Percentiles rank a stretch among this genome's conserved stretches.
Conservation (phyloP, 805 yeast species). For the Nematodospora valgi region DNA sequence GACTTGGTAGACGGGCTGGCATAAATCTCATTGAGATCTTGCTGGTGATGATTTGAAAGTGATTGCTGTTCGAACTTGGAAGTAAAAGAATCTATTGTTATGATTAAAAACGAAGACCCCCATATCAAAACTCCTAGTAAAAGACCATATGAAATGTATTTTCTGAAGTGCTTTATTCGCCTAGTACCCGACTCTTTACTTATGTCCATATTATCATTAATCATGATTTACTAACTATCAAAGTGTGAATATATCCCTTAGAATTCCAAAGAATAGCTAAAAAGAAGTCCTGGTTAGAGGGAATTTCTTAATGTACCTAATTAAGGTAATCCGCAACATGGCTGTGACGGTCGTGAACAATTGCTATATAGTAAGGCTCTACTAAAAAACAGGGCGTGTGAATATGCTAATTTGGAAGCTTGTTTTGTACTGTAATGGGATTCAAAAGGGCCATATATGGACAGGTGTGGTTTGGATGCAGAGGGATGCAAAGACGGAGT, state of each 20-base stretch:
- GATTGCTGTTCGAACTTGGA: slow-evolving; percentile 2
- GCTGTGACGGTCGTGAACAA: background rate
- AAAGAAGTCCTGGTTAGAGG: too few relatives aligned
- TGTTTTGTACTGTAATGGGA: too few relatives aligned
- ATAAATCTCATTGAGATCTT: slow-evolving; percentile 3
- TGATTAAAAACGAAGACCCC: slow-evolving; percentile 34
- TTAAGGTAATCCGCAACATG: too few relatives aligned
- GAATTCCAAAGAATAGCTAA: too few relatives aligned
- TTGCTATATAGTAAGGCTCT: background rate
- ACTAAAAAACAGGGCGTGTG: background rate
- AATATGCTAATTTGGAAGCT: background rate
- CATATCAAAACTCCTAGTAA: slow-evolving; percentile 22
- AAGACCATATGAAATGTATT: background rate
- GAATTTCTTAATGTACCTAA: too few relatives aligned
- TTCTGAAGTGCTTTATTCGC: too few relatives aligned
- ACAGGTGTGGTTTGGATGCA: too few relatives aligned
- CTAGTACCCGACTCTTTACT: too few relatives aligned
- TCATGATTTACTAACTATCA: background rate
- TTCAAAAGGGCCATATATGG: too few relatives aligned
- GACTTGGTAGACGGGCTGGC: slow-evolving; percentile 10
- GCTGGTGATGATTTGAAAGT: slow-evolving; percentile 4
- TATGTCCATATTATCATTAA: too few relatives aligned
- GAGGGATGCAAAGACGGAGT: too few relatives aligned
- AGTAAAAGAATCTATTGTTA: slow-evolving; percentile 17
- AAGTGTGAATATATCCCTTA: too few relatives aligned